A percentile compares a stretch with the other conserved stretches of the same genome.
These are phyloP conservation scores for Amesomyces nigricolor DNA, from an alignment of 2,329 filamentous ascomycete species.

Conservation along the genomic window DNA sequence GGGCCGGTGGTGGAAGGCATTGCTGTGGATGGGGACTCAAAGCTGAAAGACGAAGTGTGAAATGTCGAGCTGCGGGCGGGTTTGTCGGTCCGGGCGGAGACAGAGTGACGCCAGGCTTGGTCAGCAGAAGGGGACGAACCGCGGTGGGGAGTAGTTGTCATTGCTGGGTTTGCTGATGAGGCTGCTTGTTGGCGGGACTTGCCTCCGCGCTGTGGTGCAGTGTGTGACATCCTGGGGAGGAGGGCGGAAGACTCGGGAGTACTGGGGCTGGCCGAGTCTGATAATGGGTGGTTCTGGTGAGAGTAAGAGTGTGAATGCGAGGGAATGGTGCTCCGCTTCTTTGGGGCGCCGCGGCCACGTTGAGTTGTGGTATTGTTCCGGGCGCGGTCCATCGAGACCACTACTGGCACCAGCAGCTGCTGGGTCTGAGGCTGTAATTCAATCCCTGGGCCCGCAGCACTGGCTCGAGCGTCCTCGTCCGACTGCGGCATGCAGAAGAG, in stretches of 20 bases:
- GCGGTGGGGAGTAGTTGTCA: slow-evolving; percentile 16
- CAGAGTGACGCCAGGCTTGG: slow-evolving; percentile 7
- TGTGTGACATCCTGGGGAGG: slow-evolving; percentile 9
- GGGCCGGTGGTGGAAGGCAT: slow-evolving; percentile 19
- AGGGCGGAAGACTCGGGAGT: slow-evolving; percentile 11
- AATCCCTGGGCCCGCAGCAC: slow-evolving; percentile 15
- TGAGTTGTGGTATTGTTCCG: slow-evolving; percentile 9
- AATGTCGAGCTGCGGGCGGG: slow-evolving; percentile 21
- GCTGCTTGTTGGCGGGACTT: slow-evolving; percentile 8
- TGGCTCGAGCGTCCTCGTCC: background rate
- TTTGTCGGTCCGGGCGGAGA: slow-evolving; percentile 16
- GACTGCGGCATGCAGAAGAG: slow-evolving; percentile 6
- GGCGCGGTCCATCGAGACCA: slow-evolving; percentile 23
- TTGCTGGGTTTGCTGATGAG: background rate
- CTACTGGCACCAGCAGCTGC: too few species aligned
- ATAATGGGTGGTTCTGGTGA: slow-evolving; percentile 5
- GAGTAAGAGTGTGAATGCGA: slow-evolving; percentile 10
- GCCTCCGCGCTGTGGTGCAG: slow-evolving; percentile 19
- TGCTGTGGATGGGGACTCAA: slow-evolving; percentile 17
- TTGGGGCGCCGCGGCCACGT: slow-evolving; percentile 23
- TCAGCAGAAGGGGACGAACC: slow-evolving; percentile 22
- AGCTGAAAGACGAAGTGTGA: slow-evolving; percentile 14
- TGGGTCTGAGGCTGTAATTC: slow-evolving; percentile 16
- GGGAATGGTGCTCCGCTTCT: slow-evolving; percentile 20
- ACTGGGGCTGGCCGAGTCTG: slow-evolving; percentile 9